phyloP scores from a whole-genome alignment of 73 alveolate genomes.

The Tetrahymena borealis region DNA sequence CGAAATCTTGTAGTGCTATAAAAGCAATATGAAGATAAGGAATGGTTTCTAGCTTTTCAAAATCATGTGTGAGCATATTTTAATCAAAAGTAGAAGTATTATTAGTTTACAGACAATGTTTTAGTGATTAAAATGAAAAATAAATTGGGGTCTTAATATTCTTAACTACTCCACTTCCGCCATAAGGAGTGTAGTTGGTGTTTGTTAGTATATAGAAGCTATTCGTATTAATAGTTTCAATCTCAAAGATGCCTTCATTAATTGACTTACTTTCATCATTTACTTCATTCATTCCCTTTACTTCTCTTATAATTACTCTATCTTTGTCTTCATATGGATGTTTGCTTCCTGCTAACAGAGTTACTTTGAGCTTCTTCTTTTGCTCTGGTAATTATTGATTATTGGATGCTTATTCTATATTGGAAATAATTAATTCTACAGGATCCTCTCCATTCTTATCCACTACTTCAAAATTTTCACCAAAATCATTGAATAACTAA shows the following conservation, averaged over 20 bases:
- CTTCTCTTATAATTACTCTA: constrained; percentile 69
- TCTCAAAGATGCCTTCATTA: constrained; percentile 49
- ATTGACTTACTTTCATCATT: constrained; percentile 40
- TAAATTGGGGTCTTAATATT: constrained; percentile 59
- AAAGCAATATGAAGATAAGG: constrained; percentile 47
- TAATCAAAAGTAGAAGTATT: constrained; percentile 46
- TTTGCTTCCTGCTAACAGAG: constrained; percentile 75
- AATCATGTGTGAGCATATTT: constrained; percentile 56
- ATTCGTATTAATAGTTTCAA: constrained; percentile 51
- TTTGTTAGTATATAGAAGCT: constrained; percentile 49
- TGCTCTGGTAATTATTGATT: constrained; percentile 36
- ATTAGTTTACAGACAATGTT: constrained; percentile 28
- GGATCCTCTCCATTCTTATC: constrained; percentile 93
- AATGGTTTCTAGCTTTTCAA: constrained; percentile 51
- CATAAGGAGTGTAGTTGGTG: constrained; percentile 37
- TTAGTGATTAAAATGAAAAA: constrained; percentile 53
- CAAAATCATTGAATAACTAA: constrained; percentile 81
- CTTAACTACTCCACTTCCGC: constrained; percentile 62
- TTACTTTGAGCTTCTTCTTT: constrained; percentile 28
- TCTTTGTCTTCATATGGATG: constrained; percentile 90
- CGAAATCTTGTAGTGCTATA: constrained; percentile 21
- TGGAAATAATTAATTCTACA: constrained; percentile 70
- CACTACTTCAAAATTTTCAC: constrained; percentile 72
- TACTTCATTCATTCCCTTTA: constrained; percentile 63
- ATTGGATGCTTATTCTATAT: constrained; percentile 51